Base-by-base conservation (phyloP, 140 eudicot genomes). In the Flaveria floridana region DNA sequence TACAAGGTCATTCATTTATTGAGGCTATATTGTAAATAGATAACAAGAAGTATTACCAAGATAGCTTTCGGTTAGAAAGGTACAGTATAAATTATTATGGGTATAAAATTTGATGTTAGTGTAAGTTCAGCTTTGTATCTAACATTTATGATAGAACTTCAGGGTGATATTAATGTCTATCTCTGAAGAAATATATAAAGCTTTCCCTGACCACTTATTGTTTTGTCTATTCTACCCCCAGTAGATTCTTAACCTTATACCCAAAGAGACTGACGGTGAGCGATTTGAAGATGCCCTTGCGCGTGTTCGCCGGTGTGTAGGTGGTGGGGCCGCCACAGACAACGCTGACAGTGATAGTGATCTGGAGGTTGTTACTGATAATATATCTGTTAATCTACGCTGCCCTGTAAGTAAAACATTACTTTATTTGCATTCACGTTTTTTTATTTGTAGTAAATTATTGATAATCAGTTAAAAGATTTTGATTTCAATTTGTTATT, bases 261-360 rank as follows among this genome's bases (percentile, higher is more conserved):
- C 97, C 3, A 85, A 89, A 80, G 97, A 85, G 81, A 46, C 85
- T 58, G 96, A 89, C 34, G 97, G 97, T 30, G 97, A 92, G 87
- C 74, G 25, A 62, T 92, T 89, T 87, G 96, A 87, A 70, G 95
- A 87, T 58, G 95, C 97, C 10, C 85, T 92, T 52, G 92, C 92
- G 78, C 95, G 97, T 71, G 90, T 92, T 76, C 86, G 89, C 73
- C 92, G 96, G 13, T 92, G 97, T 81, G 94, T 89, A 68, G 96
- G 96, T 73, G 97, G 97, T 81, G 95, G 96, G 58, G 68, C 83
- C 30, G 83, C 89, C 46, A 80, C 91, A 19, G 97, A 87, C 81
- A 84, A 89, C 76, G 91, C 91, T 78, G 97, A 89, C 80, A 89
- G 96, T 73, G 97, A 92, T 73, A 89, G 96, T 68, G 97, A 92